phyloP scores from a whole-genome alignment of 176 grass and related monocot genomes.

The Secale cereale region DNA sequence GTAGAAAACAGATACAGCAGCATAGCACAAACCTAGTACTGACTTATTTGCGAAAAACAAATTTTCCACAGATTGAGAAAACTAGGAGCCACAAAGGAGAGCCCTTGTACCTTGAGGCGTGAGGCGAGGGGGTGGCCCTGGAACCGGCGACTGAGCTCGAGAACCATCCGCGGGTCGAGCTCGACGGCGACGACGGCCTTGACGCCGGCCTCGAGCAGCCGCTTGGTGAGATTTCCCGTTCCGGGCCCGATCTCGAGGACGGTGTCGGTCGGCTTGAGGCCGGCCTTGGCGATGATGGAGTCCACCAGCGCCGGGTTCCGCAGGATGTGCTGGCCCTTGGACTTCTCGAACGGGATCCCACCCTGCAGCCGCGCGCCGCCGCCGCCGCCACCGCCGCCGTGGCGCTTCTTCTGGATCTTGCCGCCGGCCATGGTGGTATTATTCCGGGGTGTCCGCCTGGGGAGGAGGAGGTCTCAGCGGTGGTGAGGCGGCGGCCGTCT shows the following conservation, averaged over 20 bases:
- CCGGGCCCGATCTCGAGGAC: conserved; percentile 96
- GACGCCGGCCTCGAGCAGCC: conserved; percentile 70
- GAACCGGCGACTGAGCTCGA: conserved; percentile 87
- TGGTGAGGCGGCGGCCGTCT: background rate
- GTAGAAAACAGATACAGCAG: background rate
- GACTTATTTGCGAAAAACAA: background rate
- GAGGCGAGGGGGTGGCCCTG: conserved; percentile 65
- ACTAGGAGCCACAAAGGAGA: background rate
- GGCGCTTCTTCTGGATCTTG: conserved; percentile 83
- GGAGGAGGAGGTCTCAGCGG: background rate
- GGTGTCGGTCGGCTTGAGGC: conserved; percentile 86
- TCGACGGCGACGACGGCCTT: conserved; percentile 96
- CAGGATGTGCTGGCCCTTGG: conserved; percentile 93
- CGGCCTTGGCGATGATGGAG: conserved; percentile 79
- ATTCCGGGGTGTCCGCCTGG: background rate
- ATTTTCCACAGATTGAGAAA: background rate
- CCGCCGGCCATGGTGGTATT: conserved; percentile 58
- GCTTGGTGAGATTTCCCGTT: conserved; percentile 93
- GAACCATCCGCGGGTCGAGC: conserved; percentile 96
- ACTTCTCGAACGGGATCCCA: conserved; percentile 94
- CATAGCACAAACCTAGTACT: background rate
- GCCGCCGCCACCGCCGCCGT: conserved; percentile 26
- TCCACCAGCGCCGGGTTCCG: conserved; percentile 83
- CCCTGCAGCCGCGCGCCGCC: conserved; percentile 54
- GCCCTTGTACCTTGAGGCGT: conserved; percentile 55